These are phyloP conservation scores for Hymenoscyphus scutula DNA, from an alignment of 2,329 filamentous ascomycete species.

Conservation along the genomic window DNA sequence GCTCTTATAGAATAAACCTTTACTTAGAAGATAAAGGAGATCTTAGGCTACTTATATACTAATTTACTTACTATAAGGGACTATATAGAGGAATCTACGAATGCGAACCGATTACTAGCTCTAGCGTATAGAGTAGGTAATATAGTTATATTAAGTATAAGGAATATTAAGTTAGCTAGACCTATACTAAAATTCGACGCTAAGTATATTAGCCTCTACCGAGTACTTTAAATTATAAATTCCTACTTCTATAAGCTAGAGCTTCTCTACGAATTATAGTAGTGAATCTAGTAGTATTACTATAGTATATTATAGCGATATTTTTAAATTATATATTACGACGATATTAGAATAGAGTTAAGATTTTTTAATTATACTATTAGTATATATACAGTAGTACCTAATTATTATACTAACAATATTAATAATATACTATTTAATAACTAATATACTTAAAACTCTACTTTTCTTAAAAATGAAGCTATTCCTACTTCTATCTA, in stretches of 20 bases:
- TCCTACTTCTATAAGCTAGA: not conserved
- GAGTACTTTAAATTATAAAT: constrained; percentile 4
- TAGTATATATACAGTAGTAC: not conserved
- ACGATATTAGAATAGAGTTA: not conserved
- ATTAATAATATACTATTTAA: not conserved
- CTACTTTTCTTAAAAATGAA: not conserved
- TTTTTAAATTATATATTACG: not conserved
- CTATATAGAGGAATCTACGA: not conserved
- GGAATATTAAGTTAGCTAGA: constrained; percentile 2
- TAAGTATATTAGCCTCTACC: constrained; percentile 6
- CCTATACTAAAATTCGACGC: not conserved
- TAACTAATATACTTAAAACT: not conserved
- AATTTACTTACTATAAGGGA: not conserved
- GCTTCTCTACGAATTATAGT: not conserved
- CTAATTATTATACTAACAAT: not conserved
- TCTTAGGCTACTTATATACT: not conserved
- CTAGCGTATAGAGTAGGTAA: constrained; percentile 8
- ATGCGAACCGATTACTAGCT: constrained; percentile 4
- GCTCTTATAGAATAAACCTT: not conserved
- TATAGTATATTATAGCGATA: not conserved
- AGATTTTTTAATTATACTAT: not conserved
- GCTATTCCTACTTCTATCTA: not conserved
- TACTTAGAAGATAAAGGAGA: not conserved
- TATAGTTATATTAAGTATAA: not conserved
- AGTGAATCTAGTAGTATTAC: not conserved